phyloP scores from a whole-genome alignment of 306 rosid genomes.

The Alnus glutinosa region DNA sequence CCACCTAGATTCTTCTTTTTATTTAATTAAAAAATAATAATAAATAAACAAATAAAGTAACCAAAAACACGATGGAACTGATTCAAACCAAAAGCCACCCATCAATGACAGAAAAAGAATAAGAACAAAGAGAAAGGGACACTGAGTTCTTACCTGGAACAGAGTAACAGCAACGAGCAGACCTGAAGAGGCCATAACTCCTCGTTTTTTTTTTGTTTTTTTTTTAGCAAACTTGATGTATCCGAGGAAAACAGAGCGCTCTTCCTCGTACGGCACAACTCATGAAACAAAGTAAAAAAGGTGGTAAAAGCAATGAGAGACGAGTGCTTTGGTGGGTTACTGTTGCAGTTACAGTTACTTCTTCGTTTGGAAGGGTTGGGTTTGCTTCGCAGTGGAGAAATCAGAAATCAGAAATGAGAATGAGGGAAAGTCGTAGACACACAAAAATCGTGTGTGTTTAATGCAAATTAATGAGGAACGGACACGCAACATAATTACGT shows the following conservation, averaged over 20 bases:
- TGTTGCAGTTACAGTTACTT: background rate
- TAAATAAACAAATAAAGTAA: too few relatives aligned
- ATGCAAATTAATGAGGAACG: conserved; percentile 21
- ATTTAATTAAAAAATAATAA: too few relatives aligned
- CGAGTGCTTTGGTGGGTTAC: background rate
- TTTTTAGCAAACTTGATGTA: background rate
- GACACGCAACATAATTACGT: conserved; percentile 29
- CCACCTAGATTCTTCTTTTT: background rate
- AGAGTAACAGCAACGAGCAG: conserved; percentile 34
- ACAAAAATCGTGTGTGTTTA: background rate
- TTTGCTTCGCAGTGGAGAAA: background rate
- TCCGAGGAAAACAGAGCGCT: background rate
- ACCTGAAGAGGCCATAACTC: conserved; percentile 32
- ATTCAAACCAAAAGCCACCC: background rate
- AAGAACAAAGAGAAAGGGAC: background rate
- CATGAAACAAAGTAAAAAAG: background rate
- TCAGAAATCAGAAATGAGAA: background rate
- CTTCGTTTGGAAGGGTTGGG: background rate
- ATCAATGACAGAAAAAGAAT: background rate
- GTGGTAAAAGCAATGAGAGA: background rate
- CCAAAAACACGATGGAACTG: background rate
- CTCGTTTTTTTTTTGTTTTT: background rate
- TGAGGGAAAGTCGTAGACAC: too few relatives aligned
- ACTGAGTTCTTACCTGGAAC: conserved; percentile 47
- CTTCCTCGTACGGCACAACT: background rate